Evolutionary conservation across 2,329 filamentous ascomycete genomes (phyloP), one percentile per base, ranked within the genome.

Genomic region (Catunica adiposa): DNA sequence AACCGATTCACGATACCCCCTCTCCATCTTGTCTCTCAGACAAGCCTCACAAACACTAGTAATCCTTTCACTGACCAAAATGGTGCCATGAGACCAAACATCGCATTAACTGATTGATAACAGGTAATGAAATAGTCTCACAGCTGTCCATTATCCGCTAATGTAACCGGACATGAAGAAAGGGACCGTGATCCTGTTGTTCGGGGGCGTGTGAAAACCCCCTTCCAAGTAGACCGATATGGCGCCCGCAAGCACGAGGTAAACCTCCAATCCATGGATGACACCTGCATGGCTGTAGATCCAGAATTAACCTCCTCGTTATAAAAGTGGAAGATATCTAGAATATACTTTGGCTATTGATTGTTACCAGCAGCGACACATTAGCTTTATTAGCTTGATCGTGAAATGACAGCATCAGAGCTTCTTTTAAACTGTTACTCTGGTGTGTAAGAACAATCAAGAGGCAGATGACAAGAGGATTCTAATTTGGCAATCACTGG

Each of bases 171-270:
- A 25, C 23, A 22, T 9, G 44, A 22, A 48, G 44, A 48, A 48
- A 48, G 22, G 44, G 44, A 48, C 44, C 9, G 11, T 20, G 22
- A 48, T 48, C 44, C 17, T 48, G 15, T 25, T 23, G 44, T 48
- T 22, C 44, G 20, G 23, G 44, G 44, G 44, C 38, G 44, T 51
- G 29, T 25, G n/a, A 20, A n/a, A n/a, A 46, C 9, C 20, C 44
- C 44, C 44, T 25, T 48, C 15, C 4, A 31, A 56, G 15, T 25
- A 29, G 14, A 47, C 37, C n/a, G 48, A 56, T 56, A 56, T 46
- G 54, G 52, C 54, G 46, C 54, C 46, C 54, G 44, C 54, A 55
- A 55, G 42, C 53, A 55, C 42, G 53, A 55, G 53, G 53, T 23
- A 55, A 47, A 55, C 42, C 15, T 46, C 53, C 53, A 47, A 34